phyloP scores from a whole-genome alignment of 805 yeast species.

The Monosporozyma aquatica region DNA sequence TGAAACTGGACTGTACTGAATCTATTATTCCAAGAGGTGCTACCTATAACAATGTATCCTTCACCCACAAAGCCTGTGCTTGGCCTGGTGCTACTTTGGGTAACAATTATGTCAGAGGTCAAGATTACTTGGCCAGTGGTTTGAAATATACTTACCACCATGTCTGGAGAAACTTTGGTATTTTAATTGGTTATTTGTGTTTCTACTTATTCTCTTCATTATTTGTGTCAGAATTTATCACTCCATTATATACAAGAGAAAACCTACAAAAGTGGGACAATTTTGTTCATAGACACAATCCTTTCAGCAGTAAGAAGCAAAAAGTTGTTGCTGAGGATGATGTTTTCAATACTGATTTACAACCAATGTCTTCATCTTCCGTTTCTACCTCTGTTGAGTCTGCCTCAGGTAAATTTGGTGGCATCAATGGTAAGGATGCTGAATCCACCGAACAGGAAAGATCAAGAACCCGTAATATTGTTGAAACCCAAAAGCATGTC shows the following conservation, averaged over 20 bases:
- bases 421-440: constrained; percentile 2
- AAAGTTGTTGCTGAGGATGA: not conserved
- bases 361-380: constrained; percentile 8
- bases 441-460: constrained; percentile 9
- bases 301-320: constrained; percentile 2
- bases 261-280: constrained; percentile 8
- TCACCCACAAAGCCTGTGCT: constrained; percentile 42
- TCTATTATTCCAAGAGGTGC: constrained; percentile 53
- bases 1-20: constrained; percentile 45
- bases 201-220: constrained; percentile 29
- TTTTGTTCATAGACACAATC: constrained; percentile 3
- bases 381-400: constrained; percentile 9
- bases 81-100: constrained; percentile 58
- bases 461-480: not conserved
- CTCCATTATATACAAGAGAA: constrained; percentile 18
- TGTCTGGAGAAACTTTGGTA: constrained; percentile 74
- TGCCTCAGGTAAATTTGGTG: constrained; percentile 5
- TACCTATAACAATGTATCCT: constrained; percentile 35
- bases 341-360: not conserved
- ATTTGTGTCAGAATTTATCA: constrained; percentile 27
- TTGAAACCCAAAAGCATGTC: constrained; percentile 33
- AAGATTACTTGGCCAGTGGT: constrained; percentile 39
- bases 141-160: constrained; percentile 47
- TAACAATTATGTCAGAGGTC: constrained; percentile 42
- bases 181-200: constrained; percentile 41